phyloP scores from a whole-genome alignment of 208 protist species.

The Leptomonas seymouri region DNA sequence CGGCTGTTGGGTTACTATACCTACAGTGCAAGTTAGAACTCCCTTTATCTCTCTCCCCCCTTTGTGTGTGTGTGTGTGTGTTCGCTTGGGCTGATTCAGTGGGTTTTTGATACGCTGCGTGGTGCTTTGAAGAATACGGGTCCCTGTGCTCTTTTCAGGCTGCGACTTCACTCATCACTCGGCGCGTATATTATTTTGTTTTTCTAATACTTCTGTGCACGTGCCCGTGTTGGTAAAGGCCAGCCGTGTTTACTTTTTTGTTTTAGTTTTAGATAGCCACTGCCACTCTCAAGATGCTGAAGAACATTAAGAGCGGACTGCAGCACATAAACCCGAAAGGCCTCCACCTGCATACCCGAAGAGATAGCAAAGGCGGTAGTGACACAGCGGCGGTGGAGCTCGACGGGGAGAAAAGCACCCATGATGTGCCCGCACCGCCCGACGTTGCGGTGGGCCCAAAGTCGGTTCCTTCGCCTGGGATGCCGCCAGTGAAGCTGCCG shows the following conservation, averaged over 20 bases:
- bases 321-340: slow-evolving; percentile 29
- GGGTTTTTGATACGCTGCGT: too few species aligned
- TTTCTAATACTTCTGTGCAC: too few species aligned
- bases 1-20: too few species aligned
- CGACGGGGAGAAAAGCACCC: background rate
- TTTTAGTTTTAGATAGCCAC: background rate
- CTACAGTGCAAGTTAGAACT: too few species aligned
- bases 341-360: slow-evolving; percentile 1
- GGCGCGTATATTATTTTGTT: too few species aligned
- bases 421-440: slow-evolving; percentile 1
- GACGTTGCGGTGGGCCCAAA: slow-evolving; percentile 21
- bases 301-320: slow-evolving; percentile 22
- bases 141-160: background rate
- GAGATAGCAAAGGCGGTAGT: background rate
- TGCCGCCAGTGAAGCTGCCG: slow-evolving; percentile 9
- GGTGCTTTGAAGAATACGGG: background rate
- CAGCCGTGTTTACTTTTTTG: too few species aligned
- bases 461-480: slow-evolving; percentile 14
- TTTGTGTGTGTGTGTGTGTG: background rate
- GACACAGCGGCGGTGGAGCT: slow-evolving; percentile 1
- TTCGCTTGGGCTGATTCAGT: too few species aligned
- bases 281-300: slow-evolving; percentile 9
- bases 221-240: background rate
- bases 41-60: background rate
- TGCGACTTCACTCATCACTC: too few species aligned